These are phyloP conservation scores for Pleurostoma richardsiae DNA, from an alignment of 2,329 filamentous ascomycete species.

Conservation along the genomic window DNA sequence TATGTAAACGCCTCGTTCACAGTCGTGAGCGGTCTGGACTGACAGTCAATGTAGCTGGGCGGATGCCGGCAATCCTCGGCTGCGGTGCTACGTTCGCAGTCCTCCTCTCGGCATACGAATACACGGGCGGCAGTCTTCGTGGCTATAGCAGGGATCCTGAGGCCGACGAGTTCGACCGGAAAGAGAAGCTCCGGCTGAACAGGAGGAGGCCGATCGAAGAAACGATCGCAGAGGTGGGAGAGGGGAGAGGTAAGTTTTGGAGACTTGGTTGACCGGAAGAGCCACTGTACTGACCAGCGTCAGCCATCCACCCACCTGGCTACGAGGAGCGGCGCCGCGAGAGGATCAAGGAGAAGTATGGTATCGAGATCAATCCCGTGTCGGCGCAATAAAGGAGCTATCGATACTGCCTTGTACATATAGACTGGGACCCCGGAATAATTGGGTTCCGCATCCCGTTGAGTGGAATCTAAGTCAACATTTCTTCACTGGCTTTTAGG, in stretches of 20 bases:
- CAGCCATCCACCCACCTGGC: conserved; percentile 75
- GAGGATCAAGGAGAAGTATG: conserved; percentile 81
- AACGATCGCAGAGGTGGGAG: conserved; percentile 75
- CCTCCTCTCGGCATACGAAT: conserved; percentile 60
- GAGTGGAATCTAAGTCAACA: conserved; percentile 10
- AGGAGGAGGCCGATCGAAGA: conserved; percentile 72
- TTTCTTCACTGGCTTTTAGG: not conserved
- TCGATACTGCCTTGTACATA: conserved; percentile 10
- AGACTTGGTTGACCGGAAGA: not conserved
- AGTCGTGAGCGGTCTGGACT: not conserved
- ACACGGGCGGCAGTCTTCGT: conserved; percentile 57
- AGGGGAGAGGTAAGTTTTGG: conserved; percentile 69
- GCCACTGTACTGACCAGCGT: conserved; percentile 5
- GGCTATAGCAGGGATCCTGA: conserved; percentile 42
- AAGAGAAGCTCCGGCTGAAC: conserved; percentile 68
- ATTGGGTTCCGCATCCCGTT: not conserved
- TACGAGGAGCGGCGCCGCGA: conserved; percentile 81
- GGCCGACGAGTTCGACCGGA: conserved; percentile 68
- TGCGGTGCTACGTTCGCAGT: conserved; percentile 54
- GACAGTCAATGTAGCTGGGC: conserved; percentile 41
- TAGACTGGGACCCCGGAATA: conserved; percentile 2
- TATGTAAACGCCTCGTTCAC: conserved; percentile 35
- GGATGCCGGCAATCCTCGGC: conserved; percentile 66
- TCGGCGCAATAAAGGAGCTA: conserved; percentile 34
- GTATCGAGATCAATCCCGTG: conserved; percentile 73